These are phyloP conservation scores for Apophysomyces sp. DNA, from an alignment of 371 early-diverging fungal species.

Conservation along the genomic window DNA sequence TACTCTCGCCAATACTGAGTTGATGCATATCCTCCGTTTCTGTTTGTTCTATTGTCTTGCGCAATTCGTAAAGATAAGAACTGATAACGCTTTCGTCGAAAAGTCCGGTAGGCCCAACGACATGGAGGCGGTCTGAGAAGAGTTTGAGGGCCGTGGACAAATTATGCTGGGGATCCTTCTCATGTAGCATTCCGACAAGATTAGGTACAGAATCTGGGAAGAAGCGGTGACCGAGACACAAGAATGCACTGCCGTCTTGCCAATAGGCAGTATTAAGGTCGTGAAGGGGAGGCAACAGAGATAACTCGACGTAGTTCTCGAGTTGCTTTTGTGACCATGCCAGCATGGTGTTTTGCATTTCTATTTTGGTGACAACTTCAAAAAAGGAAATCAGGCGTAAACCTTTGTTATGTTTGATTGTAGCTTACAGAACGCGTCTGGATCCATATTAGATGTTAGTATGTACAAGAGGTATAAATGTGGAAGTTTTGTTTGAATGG, in stretches of 20 bases:
- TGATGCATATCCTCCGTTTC: constrained; percentile 2
- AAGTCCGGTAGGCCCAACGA: not conserved
- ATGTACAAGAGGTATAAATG: not conserved
- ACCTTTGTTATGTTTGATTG: not conserved
- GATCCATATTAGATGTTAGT: constrained; percentile 3
- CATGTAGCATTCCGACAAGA: constrained; percentile 11
- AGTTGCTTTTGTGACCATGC: constrained; percentile 42
- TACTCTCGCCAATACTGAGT: constrained; percentile 12
- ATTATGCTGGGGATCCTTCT: constrained; percentile 2
- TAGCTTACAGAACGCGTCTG: not conserved
- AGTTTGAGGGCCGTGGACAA: constrained; percentile 5
- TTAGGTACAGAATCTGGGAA: constrained; percentile 28
- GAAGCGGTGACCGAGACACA: constrained; percentile 37
- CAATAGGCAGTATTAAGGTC: constrained; percentile 9
- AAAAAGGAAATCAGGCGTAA: constrained; percentile 1
- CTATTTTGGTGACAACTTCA: constrained; percentile 2
- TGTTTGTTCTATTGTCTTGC: constrained; percentile 3
- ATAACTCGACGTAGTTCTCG: constrained; percentile 24
- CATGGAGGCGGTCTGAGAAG: constrained; percentile 9
- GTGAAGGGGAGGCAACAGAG: constrained; percentile 15
- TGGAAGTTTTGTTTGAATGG: not conserved
- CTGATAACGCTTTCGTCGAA: not conserved
- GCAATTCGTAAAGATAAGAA: constrained; percentile 6
- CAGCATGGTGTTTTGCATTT: constrained; percentile 29
- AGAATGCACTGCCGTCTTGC: constrained; percentile 18